phyloP scores from a whole-genome alignment of 108 stramenopile species.

The Tribonema minus region DNA sequence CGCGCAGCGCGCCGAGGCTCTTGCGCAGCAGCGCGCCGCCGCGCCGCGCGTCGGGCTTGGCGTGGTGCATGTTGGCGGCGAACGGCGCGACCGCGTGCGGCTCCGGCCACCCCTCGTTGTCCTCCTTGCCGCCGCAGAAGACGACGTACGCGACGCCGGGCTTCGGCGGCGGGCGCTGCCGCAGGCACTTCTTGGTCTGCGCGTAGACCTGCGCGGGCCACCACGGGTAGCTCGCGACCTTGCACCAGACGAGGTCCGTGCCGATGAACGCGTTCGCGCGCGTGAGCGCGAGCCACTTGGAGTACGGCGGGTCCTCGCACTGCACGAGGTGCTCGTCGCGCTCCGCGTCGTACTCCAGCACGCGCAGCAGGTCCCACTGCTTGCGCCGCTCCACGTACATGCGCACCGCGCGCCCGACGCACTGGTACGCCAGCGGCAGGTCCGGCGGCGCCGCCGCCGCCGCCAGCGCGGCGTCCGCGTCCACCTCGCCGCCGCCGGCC shows the following conservation, averaged over 20 bases:
- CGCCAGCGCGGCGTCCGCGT: too few relatives aligned
- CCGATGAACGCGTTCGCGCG: conserved; percentile 18
- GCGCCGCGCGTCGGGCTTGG: background rate
- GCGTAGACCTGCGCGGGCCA: conserved; percentile 39
- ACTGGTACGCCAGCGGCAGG: too few relatives aligned
- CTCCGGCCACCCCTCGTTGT: background rate
- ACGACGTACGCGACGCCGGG: too few relatives aligned
- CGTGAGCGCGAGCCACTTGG: too few relatives aligned
- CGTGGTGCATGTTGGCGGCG: background rate
- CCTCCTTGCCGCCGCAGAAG: conserved; percentile 8
- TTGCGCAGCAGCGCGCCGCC: background rate
- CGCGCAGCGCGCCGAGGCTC: background rate
- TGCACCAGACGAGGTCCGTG: conserved; percentile 17
- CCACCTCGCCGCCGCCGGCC: too few relatives aligned
- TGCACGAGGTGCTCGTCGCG: too few relatives aligned
- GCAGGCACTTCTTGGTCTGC: background rate
- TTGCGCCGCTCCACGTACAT: too few relatives aligned
- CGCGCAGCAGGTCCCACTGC: too few relatives aligned
- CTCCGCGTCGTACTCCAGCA: too few relatives aligned
- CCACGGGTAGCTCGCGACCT: conserved; percentile 24
- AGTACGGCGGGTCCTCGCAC: too few relatives aligned
- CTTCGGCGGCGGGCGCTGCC: background rate
- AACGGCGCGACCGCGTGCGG: background rate
- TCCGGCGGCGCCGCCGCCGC: too few relatives aligned
- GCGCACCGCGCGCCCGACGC: too few relatives aligned